Evolutionary conservation across 805 yeast species (phyloP), one percentile per base, ranked within the genome.

Genomic region (Yarrowia divulgata): DNA sequence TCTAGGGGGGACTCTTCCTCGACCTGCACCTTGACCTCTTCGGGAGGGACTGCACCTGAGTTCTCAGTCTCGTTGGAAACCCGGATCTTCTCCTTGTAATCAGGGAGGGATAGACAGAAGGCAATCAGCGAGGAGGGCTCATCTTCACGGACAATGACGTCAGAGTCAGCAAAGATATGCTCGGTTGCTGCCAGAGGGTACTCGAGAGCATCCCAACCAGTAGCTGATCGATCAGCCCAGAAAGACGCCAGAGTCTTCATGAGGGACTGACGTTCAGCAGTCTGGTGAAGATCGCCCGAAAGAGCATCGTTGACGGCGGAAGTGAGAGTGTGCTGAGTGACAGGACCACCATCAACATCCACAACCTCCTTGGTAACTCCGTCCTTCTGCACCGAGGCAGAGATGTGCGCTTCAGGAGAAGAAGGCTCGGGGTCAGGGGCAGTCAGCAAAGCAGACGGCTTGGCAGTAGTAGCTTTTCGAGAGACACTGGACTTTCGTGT

Each of bases 211-310:
- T 91, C 93, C 98, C 98, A 96, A 23, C 95, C 83, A 1, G 96
- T 89, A 0, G 98, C 95, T 0, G 98, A 91, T 74, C 99, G 82
- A 79, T 95, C 98, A 0, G 98, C 98, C 98, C 98, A 95, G 78
- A 95, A 95, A 74, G 88, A 91, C 0, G 97, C 86, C 69, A 96
- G 81, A 0, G 97, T 87, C 74, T 90, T 91, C 80, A 95, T 85
- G 43, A 95, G 78, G 0, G 97, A 89, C 29, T 88, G 85, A 72
- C 87, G 86, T 74, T 93, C 98, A 8, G 88, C 84, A 12, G 68
- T 48, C 14, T 60, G 66, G 19, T 60, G 66, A 14, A 60, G 42
- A 19, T 60, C 66, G 18, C 66, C 66, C 1, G 66, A 60, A 8
- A 60, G 66, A 45, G 66, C 66, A 18, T 60, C 66, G 10, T 60